These are phyloP conservation scores for Myxozyma melibiosi DNA, from an alignment of 805 yeast genomes.

Conservation along the genomic window DNA sequence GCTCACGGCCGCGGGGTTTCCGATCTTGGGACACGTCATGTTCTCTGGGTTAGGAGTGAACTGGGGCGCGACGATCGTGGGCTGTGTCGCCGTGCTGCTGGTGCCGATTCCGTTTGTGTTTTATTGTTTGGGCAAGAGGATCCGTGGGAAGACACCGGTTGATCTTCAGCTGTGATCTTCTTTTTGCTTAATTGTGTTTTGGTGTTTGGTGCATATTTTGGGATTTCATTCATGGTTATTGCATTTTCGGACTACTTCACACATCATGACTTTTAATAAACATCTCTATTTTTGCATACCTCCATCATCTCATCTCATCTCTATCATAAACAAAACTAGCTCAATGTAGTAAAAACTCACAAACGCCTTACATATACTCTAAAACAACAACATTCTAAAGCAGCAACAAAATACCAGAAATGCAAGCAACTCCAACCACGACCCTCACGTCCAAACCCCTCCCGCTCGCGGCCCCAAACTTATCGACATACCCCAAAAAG, in stretches of 20 bases:
- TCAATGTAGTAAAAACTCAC: too few relatives aligned
- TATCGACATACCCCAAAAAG: conserved; percentile 16
- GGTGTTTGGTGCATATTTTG: background rate
- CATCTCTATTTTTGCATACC: too few relatives aligned
- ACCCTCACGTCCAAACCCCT: background rate
- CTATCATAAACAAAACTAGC: background rate
- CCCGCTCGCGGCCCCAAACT: conserved; percentile 7
- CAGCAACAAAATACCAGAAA: background rate
- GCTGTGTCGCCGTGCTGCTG: conserved; percentile 50
- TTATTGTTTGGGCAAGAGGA: conserved; percentile 51
- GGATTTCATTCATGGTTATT: background rate
- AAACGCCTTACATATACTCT: too few relatives aligned
- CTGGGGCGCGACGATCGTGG: conserved; percentile 61
- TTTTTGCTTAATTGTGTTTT: too few relatives aligned
- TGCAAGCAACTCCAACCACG: background rate
- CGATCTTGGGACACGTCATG: conserved; percentile 59
- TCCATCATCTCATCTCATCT: background rate
- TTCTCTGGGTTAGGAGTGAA: conserved; percentile 53
- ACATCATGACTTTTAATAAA: too few relatives aligned
- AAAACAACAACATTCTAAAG: background rate
- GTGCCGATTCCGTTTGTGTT: conserved; percentile 62
- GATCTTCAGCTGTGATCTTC: background rate
- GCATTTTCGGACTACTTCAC: too few relatives aligned
- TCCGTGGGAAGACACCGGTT: conserved; percentile 36
- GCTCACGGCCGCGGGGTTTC: conserved; percentile 62